Conservation (phyloP, 345 rosid species). For the Eucalyptus tenuipes region DNA sequence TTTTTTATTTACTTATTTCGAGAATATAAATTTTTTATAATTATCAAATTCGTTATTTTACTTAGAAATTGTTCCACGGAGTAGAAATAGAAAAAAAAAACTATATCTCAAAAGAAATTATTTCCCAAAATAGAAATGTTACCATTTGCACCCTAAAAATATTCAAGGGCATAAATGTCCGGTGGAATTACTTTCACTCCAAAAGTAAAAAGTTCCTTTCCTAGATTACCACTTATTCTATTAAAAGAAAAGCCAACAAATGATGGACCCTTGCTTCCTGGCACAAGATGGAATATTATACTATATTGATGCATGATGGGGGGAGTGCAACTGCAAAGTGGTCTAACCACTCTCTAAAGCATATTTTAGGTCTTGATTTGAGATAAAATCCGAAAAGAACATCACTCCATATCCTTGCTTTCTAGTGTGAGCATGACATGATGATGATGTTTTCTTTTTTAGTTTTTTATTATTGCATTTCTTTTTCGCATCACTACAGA, state of each 20-base stretch:
- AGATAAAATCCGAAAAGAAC: background rate
- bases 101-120: no score
- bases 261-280: background rate
- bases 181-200: background rate
- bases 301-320: background rate
- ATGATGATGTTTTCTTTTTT: background rate
- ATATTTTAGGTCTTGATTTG: background rate
- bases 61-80: no score
- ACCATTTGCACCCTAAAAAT: no score
- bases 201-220: background rate
- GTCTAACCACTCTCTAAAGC: background rate
- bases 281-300: background rate
- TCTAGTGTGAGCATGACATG: background rate
- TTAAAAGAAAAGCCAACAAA: background rate
- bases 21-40: no score
- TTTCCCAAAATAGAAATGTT: no score
- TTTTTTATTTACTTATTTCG: no score
- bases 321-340: background rate
- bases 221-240: background rate
- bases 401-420: background rate
- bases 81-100: no score
- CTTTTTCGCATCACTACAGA: background rate
- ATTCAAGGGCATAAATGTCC: background rate
- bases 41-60: no score
- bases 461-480: background rate